Percentiles rank a stretch among this genome's conserved stretches.
These are phyloP conservation scores for Fusarium tuaranense DNA, from an alignment of 2,329 filamentous ascomycete genomes.

Conservation along the genomic window DNA sequence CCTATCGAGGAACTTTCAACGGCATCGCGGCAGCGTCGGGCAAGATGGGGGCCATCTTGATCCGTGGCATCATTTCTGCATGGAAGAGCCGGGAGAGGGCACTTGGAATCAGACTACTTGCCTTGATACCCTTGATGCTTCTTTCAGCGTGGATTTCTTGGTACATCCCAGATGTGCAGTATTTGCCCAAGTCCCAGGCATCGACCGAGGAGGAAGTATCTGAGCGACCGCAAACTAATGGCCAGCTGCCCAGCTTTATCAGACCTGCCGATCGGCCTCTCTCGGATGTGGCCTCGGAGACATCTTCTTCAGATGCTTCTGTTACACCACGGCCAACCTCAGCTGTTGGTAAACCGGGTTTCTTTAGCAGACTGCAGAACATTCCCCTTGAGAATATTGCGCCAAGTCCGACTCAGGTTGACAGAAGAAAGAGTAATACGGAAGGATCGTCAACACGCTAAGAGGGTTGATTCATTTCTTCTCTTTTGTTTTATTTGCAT, in stretches of 20 bases:
- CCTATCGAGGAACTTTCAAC: conserved; percentile 8
- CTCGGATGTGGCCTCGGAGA: too few species aligned
- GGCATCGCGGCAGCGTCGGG: conserved; percentile 7
- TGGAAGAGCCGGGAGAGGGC: neutral
- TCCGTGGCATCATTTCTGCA: conserved; percentile 2
- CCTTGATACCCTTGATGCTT: conserved; percentile 5
- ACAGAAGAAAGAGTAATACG: neutral
- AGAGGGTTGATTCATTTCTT: too few species aligned
- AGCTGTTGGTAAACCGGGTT: neutral
- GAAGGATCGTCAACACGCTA: neutral
- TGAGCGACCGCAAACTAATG: too few species aligned
- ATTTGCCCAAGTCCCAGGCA: neutral
- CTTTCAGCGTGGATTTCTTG: conserved; percentile 1
- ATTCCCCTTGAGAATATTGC: conserved; percentile 6
- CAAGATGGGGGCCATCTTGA: conserved; percentile 5
- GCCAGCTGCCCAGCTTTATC: neutral
- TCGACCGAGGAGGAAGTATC: neutral
- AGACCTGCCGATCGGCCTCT: neutral
- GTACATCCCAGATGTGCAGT: conserved; percentile 7
- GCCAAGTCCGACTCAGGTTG: neutral
- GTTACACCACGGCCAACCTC: neutral
- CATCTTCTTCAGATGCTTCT: neutral
- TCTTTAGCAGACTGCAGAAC: neutral
- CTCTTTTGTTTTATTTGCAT: neutral
- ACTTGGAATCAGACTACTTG: neutral